Conservation (phyloP, 2,329 filamentous ascomycete genomes). For the Aspergillus sp. region DNA sequence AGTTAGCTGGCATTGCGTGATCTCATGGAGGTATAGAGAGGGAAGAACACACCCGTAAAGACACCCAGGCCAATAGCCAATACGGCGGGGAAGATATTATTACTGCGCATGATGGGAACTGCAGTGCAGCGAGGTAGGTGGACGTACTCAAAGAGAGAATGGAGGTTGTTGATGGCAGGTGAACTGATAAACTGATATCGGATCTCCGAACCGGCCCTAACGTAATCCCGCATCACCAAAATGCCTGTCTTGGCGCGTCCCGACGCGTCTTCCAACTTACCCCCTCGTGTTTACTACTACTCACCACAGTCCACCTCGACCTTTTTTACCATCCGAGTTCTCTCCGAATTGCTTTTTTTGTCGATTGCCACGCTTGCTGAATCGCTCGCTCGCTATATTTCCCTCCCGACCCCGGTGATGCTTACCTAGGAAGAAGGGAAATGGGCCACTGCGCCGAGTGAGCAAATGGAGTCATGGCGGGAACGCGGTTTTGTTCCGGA, state of each 20-base stretch:
- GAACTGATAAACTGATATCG: constrained; percentile 7
- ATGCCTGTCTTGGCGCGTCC: constrained; percentile 16
- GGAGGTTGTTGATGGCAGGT: constrained; percentile 1
- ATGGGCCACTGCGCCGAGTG: constrained; percentile 18
- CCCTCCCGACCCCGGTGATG: constrained; percentile 12
- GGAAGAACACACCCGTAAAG: constrained; percentile 27
- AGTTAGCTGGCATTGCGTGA: neutral
- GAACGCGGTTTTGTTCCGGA: constrained; percentile 44
- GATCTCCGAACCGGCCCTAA: constrained; percentile 4
- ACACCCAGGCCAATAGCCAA: constrained; percentile 33
- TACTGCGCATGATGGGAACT: constrained; percentile 25
- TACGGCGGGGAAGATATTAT: constrained; percentile 24
- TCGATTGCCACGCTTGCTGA: constrained; percentile 1
- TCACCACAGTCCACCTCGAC: neutral
- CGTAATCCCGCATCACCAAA: constrained; percentile 19
- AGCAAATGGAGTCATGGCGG: constrained; percentile 41
- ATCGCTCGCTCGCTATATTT: constrained; percentile 2
- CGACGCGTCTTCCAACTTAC: constrained; percentile 13
- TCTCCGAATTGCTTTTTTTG: neutral
- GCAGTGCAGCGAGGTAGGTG: neutral
- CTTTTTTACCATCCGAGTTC: too few species aligned
- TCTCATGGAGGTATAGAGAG: neutral
- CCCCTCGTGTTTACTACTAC: neutral
- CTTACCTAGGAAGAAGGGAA: constrained; percentile 25
- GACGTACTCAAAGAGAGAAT: constrained; percentile 1